Conservation (phyloP, 176 grass and related monocot species). For the Cenchrus fungigraminus region DNA sequence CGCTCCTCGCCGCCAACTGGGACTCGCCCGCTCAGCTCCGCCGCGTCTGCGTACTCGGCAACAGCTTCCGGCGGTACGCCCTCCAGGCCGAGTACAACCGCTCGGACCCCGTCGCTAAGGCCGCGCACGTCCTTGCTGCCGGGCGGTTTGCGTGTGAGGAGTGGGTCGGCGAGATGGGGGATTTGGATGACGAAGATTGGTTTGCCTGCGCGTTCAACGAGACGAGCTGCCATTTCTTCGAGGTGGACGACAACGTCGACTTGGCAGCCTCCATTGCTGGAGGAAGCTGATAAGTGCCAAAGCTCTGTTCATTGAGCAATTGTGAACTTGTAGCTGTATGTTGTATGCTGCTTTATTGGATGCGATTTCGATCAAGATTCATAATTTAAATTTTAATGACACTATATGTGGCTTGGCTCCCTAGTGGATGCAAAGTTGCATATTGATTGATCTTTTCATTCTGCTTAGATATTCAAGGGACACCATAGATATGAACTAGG, state of each 20-base stretch:
- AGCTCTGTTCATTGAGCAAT: conserved; percentile 24
- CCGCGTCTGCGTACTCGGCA: conserved; percentile 64
- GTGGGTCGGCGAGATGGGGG: conserved; percentile 37
- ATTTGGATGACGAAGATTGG: conserved; percentile 49
- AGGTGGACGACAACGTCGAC: conserved; percentile 40
- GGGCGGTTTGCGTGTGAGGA: conserved; percentile 62
- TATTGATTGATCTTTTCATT: neutral
- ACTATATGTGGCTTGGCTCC: neutral
- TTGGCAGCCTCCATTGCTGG: conserved; percentile 24
- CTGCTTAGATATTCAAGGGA: neutral
- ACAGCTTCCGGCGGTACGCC: conserved; percentile 71
- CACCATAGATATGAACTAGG: neutral
- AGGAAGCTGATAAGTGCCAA: conserved; percentile 37
- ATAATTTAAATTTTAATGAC: neutral
- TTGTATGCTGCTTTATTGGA: conserved; percentile 2
- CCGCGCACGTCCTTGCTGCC: conserved; percentile 48
- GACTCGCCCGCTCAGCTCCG: conserved; percentile 49
- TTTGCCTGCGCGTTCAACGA: conserved; percentile 70
- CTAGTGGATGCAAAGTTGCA: neutral
- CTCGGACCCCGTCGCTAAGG: conserved; percentile 37
- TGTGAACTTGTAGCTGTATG: neutral
- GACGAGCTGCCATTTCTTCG: conserved; percentile 95
- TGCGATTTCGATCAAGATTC: conserved; percentile 6
- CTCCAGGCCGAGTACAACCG: conserved; percentile 43
- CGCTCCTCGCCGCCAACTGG: conserved; percentile 76